Percentiles rank a stretch among this genome's conserved stretches.
phyloP scores from a whole-genome alignment of 2,329 filamentous ascomycete genomes.

The Trichoderma cornu-damae region DNA sequence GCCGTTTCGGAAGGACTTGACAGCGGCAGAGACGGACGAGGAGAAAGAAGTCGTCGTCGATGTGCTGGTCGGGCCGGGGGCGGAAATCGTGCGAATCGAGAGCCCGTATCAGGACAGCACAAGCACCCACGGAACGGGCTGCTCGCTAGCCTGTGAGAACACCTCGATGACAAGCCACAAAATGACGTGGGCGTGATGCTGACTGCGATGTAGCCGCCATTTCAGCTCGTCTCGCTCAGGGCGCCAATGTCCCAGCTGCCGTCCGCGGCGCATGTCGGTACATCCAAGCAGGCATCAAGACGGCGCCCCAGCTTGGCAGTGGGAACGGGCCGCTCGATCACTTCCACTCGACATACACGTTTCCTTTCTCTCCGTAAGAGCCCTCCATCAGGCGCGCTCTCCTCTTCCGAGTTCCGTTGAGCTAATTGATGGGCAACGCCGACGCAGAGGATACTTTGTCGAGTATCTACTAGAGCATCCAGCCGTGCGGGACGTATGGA shows the following conservation, averaged over 20 bases:
- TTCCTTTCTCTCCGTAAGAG: slow-evolving; percentile 63
- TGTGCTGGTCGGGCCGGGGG: slow-evolving; percentile 61
- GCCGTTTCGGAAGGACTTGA: slow-evolving; percentile 63
- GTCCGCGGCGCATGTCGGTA: slow-evolving; percentile 67
- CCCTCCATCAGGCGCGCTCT: too few relatives aligned
- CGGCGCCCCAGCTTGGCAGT: slow-evolving; percentile 56
- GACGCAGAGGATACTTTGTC: slow-evolving; percentile 64
- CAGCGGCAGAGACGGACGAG: slow-evolving; percentile 51
- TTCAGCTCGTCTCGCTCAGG: slow-evolving; percentile 64
- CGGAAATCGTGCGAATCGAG: slow-evolving; percentile 57
- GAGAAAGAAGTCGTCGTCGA: slow-evolving; percentile 69
- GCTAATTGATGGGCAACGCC: too few relatives aligned
- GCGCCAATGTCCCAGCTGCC: slow-evolving; percentile 51
- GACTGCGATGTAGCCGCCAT: slow-evolving; percentile 54
- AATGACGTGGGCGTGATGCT: background rate
- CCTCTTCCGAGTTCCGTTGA: too few relatives aligned
- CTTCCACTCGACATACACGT: slow-evolving; percentile 63
- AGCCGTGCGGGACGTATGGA: slow-evolving; percentile 71
- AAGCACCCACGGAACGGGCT: slow-evolving; percentile 93
- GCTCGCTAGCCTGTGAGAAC: slow-evolving; percentile 77
- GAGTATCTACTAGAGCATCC: slow-evolving; percentile 73
- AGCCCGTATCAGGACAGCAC: slow-evolving; percentile 65
- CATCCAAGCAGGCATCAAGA: slow-evolving; percentile 65
- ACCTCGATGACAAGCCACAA: background rate
- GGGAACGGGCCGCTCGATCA: slow-evolving; percentile 73